Evolutionary conservation across 345 rosid species (phyloP).

Genomic region (Carallia pectinifolia): DNA sequence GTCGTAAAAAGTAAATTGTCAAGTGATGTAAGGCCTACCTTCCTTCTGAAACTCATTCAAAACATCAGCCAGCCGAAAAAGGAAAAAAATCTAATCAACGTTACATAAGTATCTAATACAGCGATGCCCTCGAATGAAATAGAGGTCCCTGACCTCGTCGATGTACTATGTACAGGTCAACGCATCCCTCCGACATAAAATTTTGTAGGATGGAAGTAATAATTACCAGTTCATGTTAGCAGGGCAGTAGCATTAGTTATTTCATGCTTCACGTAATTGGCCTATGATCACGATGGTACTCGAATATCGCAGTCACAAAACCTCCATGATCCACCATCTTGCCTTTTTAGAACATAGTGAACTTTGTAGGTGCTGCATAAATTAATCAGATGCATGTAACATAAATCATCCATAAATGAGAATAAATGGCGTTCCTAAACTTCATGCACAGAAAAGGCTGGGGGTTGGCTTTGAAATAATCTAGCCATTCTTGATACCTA

Average conservation of each 20-base stretch:
- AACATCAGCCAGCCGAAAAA: neutral
- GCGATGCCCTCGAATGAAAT: neutral
- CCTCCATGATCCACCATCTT: constrained; percentile 83
- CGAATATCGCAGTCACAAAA: constrained; percentile 71
- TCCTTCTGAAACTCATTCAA: too few species aligned
- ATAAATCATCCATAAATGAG: neutral
- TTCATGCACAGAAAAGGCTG: neutral
- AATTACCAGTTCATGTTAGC: constrained; percentile 4
- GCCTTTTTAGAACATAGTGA: constrained; percentile 68
- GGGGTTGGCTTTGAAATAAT: too few species aligned
- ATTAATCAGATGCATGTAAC: neutral
- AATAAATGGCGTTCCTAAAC: neutral
- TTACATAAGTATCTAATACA: neutral
- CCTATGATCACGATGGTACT: constrained; percentile 45
- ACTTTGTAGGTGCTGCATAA: constrained; percentile 65
- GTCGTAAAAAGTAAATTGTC: too few species aligned
- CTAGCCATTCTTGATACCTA: neutral
- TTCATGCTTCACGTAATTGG: neutral
- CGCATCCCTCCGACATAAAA: constrained; percentile 3
- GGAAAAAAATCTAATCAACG: neutral
- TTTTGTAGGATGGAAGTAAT: neutral
- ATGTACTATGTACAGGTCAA: too few species aligned
- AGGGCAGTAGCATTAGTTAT: neutral
- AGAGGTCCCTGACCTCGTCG: neutral
- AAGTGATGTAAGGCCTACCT: too few species aligned